Conservation (phyloP, 2,329 filamentous ascomycete species). For the Claviceps spartinae region DNA sequence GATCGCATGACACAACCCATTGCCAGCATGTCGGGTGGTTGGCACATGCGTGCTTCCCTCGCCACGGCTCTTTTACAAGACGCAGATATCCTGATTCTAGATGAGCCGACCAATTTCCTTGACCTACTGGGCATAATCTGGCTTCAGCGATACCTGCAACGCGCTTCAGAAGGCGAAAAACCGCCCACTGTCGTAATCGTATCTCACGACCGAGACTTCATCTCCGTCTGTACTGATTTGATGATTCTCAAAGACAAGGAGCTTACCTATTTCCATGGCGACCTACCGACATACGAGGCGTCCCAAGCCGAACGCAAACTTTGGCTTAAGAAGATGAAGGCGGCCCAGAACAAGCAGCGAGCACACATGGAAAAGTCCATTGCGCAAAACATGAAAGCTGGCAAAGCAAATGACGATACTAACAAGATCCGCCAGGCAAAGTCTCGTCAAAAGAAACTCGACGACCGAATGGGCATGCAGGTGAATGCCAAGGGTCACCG, state of each 20-base stretch:
- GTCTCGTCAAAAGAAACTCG: constrained; percentile 70
- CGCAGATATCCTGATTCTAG: constrained; percentile 65
- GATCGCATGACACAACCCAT: constrained; percentile 45
- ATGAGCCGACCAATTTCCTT: constrained; percentile 80
- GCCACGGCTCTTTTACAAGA: constrained; percentile 56
- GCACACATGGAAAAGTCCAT: constrained; percentile 72
- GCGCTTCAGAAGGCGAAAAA: constrained; percentile 35
- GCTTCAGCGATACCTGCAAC: constrained; percentile 60
- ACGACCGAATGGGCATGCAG: constrained; percentile 66
- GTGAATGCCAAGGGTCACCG: constrained; percentile 56
- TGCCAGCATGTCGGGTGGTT: constrained; percentile 60
- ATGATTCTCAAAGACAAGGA: constrained; percentile 61
- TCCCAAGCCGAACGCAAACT: constrained; percentile 53
- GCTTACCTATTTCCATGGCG: constrained; percentile 62
- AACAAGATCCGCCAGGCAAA: constrained; percentile 81
- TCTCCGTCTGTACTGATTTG: constrained; percentile 63
- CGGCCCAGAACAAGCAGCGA: constrained; percentile 68
- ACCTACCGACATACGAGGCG: constrained; percentile 57
- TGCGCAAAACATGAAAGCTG: constrained; percentile 57
- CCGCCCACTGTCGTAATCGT: constrained; percentile 62
- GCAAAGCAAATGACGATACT: constrained; percentile 65
- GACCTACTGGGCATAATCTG: constrained; percentile 75
- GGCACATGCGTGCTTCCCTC: constrained; percentile 56
- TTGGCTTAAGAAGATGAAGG: constrained; percentile 61
- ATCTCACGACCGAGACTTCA: constrained; percentile 74